phyloP scores from a whole-genome alignment of 2,329 filamentous ascomycete genomes.

The Cladosporium sp. region DNA sequence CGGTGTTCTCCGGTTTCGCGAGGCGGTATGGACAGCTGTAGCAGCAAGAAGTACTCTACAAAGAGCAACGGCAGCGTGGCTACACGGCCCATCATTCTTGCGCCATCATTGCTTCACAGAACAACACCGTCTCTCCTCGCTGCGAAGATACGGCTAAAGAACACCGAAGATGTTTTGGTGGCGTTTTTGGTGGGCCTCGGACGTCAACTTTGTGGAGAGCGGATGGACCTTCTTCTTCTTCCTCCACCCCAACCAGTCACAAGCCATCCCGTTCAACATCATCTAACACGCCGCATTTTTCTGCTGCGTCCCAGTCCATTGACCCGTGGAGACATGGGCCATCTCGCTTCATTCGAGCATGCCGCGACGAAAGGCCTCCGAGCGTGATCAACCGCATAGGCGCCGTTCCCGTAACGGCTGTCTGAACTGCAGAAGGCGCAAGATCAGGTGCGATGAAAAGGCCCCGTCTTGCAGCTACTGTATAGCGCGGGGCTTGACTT shows the following conservation, averaged over 20 bases:
- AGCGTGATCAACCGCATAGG: conserved; percentile 23
- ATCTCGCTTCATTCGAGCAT: conserved; percentile 1
- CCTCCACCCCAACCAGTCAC: conserved; percentile 12
- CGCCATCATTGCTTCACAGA: not conserved
- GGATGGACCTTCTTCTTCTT: conserved; percentile 18
- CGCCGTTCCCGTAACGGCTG: conserved; percentile 44
- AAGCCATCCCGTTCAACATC: conserved; percentile 13
- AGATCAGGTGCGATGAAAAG: conserved; percentile 45
- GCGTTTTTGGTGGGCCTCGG: conserved; percentile 14
- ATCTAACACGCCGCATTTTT: conserved; percentile 6
- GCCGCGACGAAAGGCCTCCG: conserved; percentile 27
- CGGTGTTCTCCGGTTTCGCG: not conserved
- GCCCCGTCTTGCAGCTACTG: conserved; percentile 44
- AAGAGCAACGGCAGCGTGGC: not conserved
- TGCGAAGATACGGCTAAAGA: conserved; percentile 8
- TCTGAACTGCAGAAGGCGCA: conserved; percentile 44
- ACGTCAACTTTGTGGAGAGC: conserved; percentile 10
- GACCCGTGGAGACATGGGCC: conserved; percentile 18
- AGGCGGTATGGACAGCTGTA: not conserved
- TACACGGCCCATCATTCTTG: not conserved
- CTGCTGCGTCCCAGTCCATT: not conserved
- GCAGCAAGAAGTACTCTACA: not conserved
- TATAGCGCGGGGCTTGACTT: conserved; percentile 39
- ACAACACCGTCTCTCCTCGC: not conserved
- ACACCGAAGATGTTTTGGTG: not conserved